Base-by-base conservation (phyloP, 768 basidiomycete genomes). In the Ramaria sp. region DNA sequence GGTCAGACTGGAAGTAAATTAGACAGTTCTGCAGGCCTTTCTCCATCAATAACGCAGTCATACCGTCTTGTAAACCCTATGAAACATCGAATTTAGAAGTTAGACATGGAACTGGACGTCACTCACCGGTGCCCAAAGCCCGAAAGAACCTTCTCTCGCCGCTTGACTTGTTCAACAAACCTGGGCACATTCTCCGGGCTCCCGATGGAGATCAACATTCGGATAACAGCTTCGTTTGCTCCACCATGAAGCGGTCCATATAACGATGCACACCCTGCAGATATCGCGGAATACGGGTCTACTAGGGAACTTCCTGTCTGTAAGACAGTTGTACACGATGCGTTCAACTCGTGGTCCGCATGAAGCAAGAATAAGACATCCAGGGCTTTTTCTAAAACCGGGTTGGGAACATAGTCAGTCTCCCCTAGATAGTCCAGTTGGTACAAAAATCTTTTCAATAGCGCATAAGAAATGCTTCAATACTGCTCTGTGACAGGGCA, bases 151-250 rank as follows among this genome's bases (percentile, higher is more conserved):
- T 85, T 88, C 66, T 94, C 88, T 50, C 90, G 80, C 59, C 75
- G 78, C 68, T 95, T 95, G 52, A 95, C 92, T 10, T 84, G 82
- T 58, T 88, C 88, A 44, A 95, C 71, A 66, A 89, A 95, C 2
- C 76, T 79, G 1, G 88, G 88, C 5, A 92, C 88, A 61, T 92
- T 90, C 63, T 82, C 79, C 9, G 89, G 88, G 56, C 85, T 86
- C 61, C 89, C 91, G 58, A 95, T 92, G 0, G 87, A 82, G 41
- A 90, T 76, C 39, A 95, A 72, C 93, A 95, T 95, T 13, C 93
- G 82, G 63, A 95, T 91, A 57, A 95, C 92, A 5, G 92, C 90
- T 66, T 95, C 91, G 61, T 92, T 92, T 3, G 91, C 92, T 50
- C 91, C 90, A 78, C 83, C 85, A 63, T 87, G 85, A 34, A 87